A percentile compares a stretch with the other conserved stretches of the same genome.
Evolutionary conservation across 768 basidiomycete genomes (phyloP).

Genomic region (Postia placenta): DNA sequence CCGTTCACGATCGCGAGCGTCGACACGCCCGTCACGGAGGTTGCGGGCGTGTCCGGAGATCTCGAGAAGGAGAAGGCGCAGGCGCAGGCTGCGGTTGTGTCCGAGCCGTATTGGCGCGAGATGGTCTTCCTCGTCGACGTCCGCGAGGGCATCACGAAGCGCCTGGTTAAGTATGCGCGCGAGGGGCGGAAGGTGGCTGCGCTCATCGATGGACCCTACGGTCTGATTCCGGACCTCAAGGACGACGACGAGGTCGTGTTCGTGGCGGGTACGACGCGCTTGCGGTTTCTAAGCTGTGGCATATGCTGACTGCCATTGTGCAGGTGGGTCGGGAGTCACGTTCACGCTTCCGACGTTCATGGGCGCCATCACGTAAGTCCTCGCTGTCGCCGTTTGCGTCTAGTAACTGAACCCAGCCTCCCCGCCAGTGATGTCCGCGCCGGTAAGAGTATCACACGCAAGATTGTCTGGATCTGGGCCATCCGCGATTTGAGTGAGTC

Average conservation of each 20-base stretch:
- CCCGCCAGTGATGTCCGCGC: slow-evolving; percentile 22
- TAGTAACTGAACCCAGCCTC: not conserved
- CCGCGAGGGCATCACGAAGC: slow-evolving; percentile 52
- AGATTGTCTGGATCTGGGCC: slow-evolving; percentile 37
- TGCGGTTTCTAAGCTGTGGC: not conserved
- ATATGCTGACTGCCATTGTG: not conserved
- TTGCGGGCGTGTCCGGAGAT: slow-evolving; percentile 5
- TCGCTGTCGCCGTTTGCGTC: not conserved
- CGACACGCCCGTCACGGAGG: not conserved
- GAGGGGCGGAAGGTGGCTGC: slow-evolving; percentile 32
- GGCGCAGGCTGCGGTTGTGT: too few relatives aligned
- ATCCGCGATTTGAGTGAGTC: slow-evolving; percentile 32
- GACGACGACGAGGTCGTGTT: slow-evolving; percentile 42
- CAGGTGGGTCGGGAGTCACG: slow-evolving; percentile 47
- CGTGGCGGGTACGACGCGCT: slow-evolving; percentile 36
- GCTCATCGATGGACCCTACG: slow-evolving; percentile 58
- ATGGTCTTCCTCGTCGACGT: slow-evolving; percentile 56
- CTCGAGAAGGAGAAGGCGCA: slow-evolving; percentile 1
- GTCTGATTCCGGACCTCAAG: slow-evolving; percentile 34
- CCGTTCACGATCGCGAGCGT: slow-evolving; percentile 57
- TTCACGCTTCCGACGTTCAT: slow-evolving; percentile 41
- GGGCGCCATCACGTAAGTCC: slow-evolving; percentile 32
- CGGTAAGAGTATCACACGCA: slow-evolving; percentile 22
- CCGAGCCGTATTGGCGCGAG: slow-evolving; percentile 27
- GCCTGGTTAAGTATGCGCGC: slow-evolving; percentile 30